Evolutionary conservation across 2,329 filamentous ascomycete species (phyloP).

Genomic region (Diaporthe vexans): DNA sequence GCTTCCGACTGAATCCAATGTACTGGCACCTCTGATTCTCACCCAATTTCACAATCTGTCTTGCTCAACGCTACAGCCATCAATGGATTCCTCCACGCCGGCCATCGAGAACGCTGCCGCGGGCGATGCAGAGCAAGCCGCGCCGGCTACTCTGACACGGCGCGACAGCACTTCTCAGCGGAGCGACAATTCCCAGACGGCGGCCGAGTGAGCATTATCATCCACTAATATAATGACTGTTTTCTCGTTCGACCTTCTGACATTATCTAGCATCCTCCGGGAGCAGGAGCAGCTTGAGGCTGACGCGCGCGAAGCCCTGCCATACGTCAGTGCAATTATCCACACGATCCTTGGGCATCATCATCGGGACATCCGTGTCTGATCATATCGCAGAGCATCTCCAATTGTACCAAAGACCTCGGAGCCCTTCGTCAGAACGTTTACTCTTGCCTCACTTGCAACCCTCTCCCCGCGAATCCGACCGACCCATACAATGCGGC

Average conservation of each 20-base stretch:
- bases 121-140: conserved; percentile 52
- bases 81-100: conserved; percentile 55
- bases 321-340: conserved; percentile 75
- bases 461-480: conserved; percentile 77
- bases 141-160: conserved; percentile 55
- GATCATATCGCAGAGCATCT: conserved; percentile 78
- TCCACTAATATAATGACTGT: too few species aligned
- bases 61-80: too few species aligned
- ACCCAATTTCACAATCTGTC: background rate
- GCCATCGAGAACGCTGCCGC: conserved; percentile 46
- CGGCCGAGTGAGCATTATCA: conserved; percentile 70
- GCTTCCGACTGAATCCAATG: background rate
- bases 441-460: conserved; percentile 95
- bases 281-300: conserved; percentile 92
- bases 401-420: conserved; percentile 91
- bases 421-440: conserved; percentile 89
- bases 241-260: conserved; percentile 9
- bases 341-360: background rate
- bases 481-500: conserved; percentile 78
- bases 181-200: conserved; percentile 79
- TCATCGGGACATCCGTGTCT: conserved; percentile 23
- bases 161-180: conserved; percentile 72
- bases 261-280: conserved; percentile 79
- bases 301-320: conserved; percentile 93
- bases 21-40: too few species aligned